Conservation (phyloP, 2,329 filamentous ascomycete genomes). For the Paracamarosporium sp. region DNA sequence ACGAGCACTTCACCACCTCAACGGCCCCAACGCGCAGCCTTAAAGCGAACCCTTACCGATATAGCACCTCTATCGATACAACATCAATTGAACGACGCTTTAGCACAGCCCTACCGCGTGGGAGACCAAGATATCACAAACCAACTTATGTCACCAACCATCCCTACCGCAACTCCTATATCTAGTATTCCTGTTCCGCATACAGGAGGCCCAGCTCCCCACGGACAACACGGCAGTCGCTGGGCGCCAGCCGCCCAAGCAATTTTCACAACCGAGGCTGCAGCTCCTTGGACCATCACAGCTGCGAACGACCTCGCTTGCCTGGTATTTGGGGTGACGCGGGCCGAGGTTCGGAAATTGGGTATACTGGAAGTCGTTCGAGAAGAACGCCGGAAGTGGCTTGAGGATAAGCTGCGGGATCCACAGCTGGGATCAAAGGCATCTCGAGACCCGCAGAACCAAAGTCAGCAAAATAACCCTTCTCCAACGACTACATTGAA, state of each 20-base stretch:
- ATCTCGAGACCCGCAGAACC: constrained; percentile 30
- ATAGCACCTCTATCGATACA: constrained; percentile 76
- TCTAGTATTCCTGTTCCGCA: constrained; percentile 41
- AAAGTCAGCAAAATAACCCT: constrained; percentile 45
- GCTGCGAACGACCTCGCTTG: constrained; percentile 96
- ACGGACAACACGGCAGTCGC: constrained; percentile 81
- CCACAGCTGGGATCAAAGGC: constrained; percentile 59
- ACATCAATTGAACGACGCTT: constrained; percentile 81
- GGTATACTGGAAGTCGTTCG: constrained; percentile 95
- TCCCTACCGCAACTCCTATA: constrained; percentile 47
- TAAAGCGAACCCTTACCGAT: constrained; percentile 91
- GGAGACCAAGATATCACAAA: constrained; percentile 53
- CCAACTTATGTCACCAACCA: constrained; percentile 55
- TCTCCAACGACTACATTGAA: constrained; percentile 56
- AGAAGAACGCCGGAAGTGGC: constrained; percentile 85
- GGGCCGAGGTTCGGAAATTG: constrained; percentile 90
- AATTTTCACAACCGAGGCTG: constrained; percentile 94
- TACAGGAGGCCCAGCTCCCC: constrained; percentile 57
- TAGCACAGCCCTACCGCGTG: constrained; percentile 81
- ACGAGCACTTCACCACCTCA: constrained; percentile 27
- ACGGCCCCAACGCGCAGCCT: constrained; percentile 60
- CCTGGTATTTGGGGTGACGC: constrained; percentile 98
- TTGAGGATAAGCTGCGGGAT: constrained; percentile 81
- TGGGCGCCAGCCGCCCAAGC: constrained; percentile 93
- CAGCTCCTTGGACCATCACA: constrained; percentile 92